Conservation (phyloP, 2,329 filamentous ascomycete genomes). For the Colletotrichum magnum region DNA sequence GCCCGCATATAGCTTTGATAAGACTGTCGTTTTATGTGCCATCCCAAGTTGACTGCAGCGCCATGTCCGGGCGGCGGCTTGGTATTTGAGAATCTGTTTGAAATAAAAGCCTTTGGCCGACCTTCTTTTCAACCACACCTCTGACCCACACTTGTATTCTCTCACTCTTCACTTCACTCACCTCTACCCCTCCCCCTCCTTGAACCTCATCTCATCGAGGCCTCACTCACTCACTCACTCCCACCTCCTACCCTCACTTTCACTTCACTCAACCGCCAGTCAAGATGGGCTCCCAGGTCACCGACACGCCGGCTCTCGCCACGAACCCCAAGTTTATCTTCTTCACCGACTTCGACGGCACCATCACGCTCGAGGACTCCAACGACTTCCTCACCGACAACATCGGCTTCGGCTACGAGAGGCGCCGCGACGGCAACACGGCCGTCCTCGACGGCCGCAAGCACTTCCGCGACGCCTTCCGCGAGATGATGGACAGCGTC, state of each 20-base stretch:
- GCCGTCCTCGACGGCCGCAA: conserved; percentile 80
- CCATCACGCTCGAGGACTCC: conserved; percentile 82
- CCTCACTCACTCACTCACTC: conserved; percentile 3
- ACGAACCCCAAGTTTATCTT: conserved; percentile 92
- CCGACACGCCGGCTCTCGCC: conserved; percentile 69
- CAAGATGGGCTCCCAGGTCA: conserved; percentile 59
- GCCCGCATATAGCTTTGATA: background rate
- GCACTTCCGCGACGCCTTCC: conserved; percentile 88
- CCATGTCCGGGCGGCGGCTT: conserved; percentile 23
- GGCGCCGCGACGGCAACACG: conserved; percentile 80
- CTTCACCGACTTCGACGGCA: conserved; percentile 99
- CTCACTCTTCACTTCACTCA: background rate
- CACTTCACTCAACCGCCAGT: background rate
- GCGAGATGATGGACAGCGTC: conserved; percentile 92
- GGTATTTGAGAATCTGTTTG: conserved; percentile 6
- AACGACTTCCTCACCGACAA: conserved; percentile 88
- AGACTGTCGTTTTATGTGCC: background rate
- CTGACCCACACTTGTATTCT: conserved; percentile 9
- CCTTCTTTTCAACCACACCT: conserved; percentile 10
- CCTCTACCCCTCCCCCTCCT: conserved; percentile 34
- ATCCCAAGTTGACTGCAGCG: conserved; percentile 6
- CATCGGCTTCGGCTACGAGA: conserved; percentile 83
- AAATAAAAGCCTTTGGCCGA: conserved; percentile 9
- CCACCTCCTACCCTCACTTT: background rate
- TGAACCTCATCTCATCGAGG: background rate